phyloP scores from a whole-genome alignment of 208 protist genomes.

The Herpetomonas tarakana region DNA sequence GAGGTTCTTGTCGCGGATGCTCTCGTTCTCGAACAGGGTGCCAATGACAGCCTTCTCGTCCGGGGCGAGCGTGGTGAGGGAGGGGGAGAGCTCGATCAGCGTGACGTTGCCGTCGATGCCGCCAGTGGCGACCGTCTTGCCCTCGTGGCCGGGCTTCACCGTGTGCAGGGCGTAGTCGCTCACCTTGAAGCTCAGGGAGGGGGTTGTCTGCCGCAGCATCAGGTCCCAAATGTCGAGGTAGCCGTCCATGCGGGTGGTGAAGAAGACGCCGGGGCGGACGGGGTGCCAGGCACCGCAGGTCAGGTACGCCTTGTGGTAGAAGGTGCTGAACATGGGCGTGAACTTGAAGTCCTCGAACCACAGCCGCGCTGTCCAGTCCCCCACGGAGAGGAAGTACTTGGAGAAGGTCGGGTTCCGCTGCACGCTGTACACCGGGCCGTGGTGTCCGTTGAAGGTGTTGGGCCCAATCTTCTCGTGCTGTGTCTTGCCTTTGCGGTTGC shows the following conservation, averaged over 20 bases:
- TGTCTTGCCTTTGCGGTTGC: slow-evolving; percentile 95
- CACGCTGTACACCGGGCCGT: slow-evolving; percentile 95
- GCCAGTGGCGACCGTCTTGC: slow-evolving; percentile 86
- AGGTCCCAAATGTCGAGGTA: slow-evolving; percentile 96
- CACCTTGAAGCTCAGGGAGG: slow-evolving; percentile 90
- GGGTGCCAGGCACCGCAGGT: slow-evolving; percentile 93
- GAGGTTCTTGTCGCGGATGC: slow-evolving; percentile 92
- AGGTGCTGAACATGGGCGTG: slow-evolving; percentile 94
- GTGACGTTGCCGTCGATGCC: slow-evolving; percentile 93
- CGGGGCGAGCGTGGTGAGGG: slow-evolving; percentile 70
- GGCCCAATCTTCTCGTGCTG: slow-evolving; percentile 91
- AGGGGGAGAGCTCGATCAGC: slow-evolving; percentile 91
- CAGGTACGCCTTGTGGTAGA: slow-evolving; percentile 95
- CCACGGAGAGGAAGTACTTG: slow-evolving; percentile 96
- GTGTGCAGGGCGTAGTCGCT: slow-evolving; percentile 90
- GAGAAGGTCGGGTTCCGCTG: slow-evolving; percentile 93
- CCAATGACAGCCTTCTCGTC: slow-evolving; percentile 91
- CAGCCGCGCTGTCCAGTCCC: slow-evolving; percentile 95
- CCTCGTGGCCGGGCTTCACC: slow-evolving; percentile 72
- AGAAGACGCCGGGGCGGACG: slow-evolving; percentile 93
- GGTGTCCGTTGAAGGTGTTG: slow-evolving; percentile 94
- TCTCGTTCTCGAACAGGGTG: slow-evolving; percentile 92
- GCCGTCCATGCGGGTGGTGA: slow-evolving; percentile 96
- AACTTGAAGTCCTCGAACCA: slow-evolving; percentile 97
- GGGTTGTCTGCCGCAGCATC: slow-evolving; percentile 92